These are phyloP conservation scores for Talaromyces sp. DNA, from an alignment of 2,329 filamentous ascomycete genomes.

Conservation along the genomic window DNA sequence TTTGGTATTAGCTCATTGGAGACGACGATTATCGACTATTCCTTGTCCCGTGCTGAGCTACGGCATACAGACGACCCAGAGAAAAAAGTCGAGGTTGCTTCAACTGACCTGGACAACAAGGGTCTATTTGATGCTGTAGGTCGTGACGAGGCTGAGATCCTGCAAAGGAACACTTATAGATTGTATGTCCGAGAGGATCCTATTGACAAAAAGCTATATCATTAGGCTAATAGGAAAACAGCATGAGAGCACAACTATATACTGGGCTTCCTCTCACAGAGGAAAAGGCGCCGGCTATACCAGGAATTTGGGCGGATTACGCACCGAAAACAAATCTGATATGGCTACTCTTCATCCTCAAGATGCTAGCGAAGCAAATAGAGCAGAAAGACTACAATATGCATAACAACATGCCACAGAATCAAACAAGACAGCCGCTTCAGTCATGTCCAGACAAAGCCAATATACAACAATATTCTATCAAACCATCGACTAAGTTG, in stretches of 20 bases:
- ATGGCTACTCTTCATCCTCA: constrained; percentile 61
- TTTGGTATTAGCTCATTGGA: constrained; percentile 55
- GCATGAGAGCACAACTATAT: constrained; percentile 43
- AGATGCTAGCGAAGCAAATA: constrained; percentile 49
- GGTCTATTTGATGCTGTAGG: constrained; percentile 43
- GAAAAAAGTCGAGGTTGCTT: constrained; percentile 33
- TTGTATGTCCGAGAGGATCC: constrained; percentile 28
- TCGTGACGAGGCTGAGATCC: constrained; percentile 39
- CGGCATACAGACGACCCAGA: constrained; percentile 23
- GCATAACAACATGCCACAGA: neutral
- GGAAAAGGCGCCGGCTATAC: constrained; percentile 32
- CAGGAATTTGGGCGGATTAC: constrained; percentile 52
- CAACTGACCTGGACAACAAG: constrained; percentile 43
- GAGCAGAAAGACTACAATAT: constrained; percentile 20
- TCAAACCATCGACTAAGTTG: neutral
- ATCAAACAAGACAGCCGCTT: constrained; percentile 28
- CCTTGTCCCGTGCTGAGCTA: constrained; percentile 60
- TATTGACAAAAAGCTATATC: too few species aligned
- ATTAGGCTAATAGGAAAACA: constrained; percentile 19
- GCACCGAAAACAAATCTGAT: constrained; percentile 60
- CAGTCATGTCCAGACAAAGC: constrained; percentile 33
- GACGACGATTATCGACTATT: constrained; percentile 66
- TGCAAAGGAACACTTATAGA: constrained; percentile 42
- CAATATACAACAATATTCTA: constrained; percentile 7
- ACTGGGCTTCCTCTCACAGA: constrained; percentile 43